Evolutionary conservation across 441 rosid species (phyloP).

Genomic region (Syzygium syzygioides): DNA sequence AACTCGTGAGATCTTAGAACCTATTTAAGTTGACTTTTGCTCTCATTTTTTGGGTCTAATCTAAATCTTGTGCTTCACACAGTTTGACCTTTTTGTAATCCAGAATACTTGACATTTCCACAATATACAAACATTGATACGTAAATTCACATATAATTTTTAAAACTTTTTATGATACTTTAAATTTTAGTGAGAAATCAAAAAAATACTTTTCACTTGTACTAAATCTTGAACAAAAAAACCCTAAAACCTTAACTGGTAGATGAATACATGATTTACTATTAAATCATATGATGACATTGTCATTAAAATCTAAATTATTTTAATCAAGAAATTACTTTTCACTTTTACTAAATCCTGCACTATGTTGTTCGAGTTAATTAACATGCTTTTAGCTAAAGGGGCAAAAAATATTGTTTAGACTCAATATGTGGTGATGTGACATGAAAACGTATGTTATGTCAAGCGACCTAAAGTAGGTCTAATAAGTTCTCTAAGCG

Average conservation of each 20-base stretch:
- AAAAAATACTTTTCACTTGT: not conserved
- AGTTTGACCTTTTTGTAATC: not conserved
- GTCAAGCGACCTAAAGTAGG: not conserved
- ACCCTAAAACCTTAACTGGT: too few species aligned
- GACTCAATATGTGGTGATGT: not conserved
- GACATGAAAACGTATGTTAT: not conserved
- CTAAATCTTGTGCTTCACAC: not conserved
- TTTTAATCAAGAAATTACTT: not conserved
- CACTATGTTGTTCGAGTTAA: not conserved
- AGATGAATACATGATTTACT: too few species aligned
- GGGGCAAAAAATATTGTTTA: not conserved
- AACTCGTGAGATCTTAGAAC: not conserved
- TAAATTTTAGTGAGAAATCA: not conserved
- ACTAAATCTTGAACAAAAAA: too few species aligned
- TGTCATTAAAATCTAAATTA: not conserved
- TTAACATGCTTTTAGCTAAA: not conserved
- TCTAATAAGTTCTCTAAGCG: not conserved
- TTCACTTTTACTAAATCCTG: too few species aligned
- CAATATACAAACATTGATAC: not conserved
- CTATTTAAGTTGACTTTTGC: not conserved
- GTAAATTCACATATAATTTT: not conserved
- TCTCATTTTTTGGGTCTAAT: not conserved
- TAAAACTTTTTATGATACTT: not conserved
- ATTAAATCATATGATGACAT: not conserved
- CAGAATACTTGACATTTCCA: not conserved